Percentiles rank a stretch among this genome's conserved stretches.
phyloP scores from a whole-genome alignment of 2,329 filamentous ascomycete genomes.

The Periglandula ipomoeae region DNA sequence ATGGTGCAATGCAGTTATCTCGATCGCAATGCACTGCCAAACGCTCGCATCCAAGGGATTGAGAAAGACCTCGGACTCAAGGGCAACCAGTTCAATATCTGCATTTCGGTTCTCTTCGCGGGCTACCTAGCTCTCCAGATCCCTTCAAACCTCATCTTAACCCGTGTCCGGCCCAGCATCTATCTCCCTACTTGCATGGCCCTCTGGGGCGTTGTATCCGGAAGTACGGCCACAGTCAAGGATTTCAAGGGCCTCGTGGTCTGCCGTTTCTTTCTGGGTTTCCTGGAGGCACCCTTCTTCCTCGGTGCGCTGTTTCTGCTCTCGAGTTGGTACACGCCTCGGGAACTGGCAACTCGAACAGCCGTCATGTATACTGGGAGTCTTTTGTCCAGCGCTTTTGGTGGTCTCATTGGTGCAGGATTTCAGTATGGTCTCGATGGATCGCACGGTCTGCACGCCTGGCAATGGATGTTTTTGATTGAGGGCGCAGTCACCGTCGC shows the following conservation, averaged over 20 bases:
- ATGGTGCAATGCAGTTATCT: constrained; percentile 1
- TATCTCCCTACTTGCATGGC: constrained; percentile 31
- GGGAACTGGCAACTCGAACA: constrained; percentile 34
- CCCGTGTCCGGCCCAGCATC: constrained; percentile 30
- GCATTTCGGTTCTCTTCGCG: constrained; percentile 26
- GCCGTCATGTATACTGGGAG: constrained; percentile 36
- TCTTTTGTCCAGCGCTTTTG: constrained; percentile 27
- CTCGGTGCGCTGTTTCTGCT: constrained; percentile 30
- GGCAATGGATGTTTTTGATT: constrained; percentile 26
- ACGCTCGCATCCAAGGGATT: constrained; percentile 6
- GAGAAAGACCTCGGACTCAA: constrained; percentile 2
- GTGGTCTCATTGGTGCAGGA: constrained; percentile 33
- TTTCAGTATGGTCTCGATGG: constrained; percentile 26
- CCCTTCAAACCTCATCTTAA: constrained; percentile 31
- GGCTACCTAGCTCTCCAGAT: constrained; percentile 25
- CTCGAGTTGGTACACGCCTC: constrained; percentile 45
- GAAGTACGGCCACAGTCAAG: constrained; percentile 29
- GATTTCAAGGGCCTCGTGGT: constrained; percentile 33
- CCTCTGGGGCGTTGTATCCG: constrained; percentile 28
- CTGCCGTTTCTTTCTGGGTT: constrained; percentile 30
- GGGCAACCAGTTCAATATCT: constrained; percentile 9
- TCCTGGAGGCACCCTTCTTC: constrained; percentile 32
- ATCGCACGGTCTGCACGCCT: constrained; percentile 16
- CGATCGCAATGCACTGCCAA: constrained; percentile 7
- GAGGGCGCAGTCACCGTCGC: constrained; percentile 20